These are phyloP conservation scores for Aaosphaeria pasadenensis DNA, from an alignment of 2,329 filamentous ascomycete species.

Conservation along the genomic window DNA sequence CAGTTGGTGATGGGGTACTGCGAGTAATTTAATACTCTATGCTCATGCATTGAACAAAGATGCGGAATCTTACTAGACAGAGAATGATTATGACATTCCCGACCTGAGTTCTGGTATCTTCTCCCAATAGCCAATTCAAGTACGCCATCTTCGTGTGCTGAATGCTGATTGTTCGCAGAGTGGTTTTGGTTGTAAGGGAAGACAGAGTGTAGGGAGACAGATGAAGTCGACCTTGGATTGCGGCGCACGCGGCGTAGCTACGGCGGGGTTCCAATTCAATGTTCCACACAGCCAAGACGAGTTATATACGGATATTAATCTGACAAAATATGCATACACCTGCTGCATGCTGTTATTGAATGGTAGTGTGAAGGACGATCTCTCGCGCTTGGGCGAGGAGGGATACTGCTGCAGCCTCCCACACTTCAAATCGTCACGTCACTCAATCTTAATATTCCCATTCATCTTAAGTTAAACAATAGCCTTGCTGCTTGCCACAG, in stretches of 20 bases:
- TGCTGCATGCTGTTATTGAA: not conserved
- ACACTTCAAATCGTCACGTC: not conserved
- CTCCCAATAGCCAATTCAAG: not conserved
- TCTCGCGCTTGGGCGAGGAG: not conserved
- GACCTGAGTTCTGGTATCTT: not conserved
- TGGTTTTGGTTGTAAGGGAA: not conserved
- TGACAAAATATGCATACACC: not conserved
- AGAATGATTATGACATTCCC: not conserved
- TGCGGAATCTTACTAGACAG: not conserved
- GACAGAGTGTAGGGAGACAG: not conserved
- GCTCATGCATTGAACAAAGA: not conserved
- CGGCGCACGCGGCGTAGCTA: not conserved
- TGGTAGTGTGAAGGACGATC: not conserved
- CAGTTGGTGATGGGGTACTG: slow-evolving; percentile 1
- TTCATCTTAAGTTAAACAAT: not conserved
- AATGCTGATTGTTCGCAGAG: not conserved
- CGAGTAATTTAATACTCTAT: not conserved
- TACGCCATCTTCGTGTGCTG: not conserved
- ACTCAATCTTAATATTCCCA: not conserved
- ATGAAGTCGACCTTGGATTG: not conserved
- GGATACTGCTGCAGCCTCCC: not conserved
- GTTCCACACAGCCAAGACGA: not conserved
- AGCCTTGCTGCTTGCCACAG: not conserved
- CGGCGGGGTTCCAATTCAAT: not conserved
- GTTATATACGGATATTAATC: not conserved